Base-by-base conservation (phyloP, 2,329 filamentous ascomycete genomes). In the Colletotrichum phormii region DNA sequence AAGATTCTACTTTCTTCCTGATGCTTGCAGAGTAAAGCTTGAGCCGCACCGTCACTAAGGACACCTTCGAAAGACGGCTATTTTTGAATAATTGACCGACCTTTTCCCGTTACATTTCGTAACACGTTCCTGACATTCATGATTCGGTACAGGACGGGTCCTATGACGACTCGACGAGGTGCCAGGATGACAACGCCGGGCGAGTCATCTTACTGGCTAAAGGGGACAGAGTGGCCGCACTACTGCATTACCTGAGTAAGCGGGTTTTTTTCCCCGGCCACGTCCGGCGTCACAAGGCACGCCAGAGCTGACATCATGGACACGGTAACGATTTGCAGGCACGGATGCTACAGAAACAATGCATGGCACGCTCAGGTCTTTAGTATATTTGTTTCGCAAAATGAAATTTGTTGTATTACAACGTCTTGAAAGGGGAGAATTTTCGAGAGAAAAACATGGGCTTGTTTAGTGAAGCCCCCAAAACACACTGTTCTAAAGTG, bases 401-500 rank as follows among this genome's bases (percentile, higher is more conserved):
- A 64, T 46, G n/a, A 64, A 26, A n/a, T 6, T 1, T 58, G 53
- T 72, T 55, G 42, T 72, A 69, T 63, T 72, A 72, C 42, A 69
- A 59, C 42, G 54, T 63, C 33, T 72, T 55, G 42, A 66, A 73
- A 73, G 71, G 49, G 62, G 67, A 73, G 67, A 70, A 73, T 73
- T 63, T 65, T 70, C 64, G 60, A 70, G 53, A 66, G 71, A 18
- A 70, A 33, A 35, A 26, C 26, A 35, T 58, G 64, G 60, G 57
- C 59, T 42, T 42, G 59, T 73, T 59, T 15, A 63, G 49, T 12
- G 33, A 60, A 60, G 71, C 71, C 71, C 69, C n/a, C 24, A 58
- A 71, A 71, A 62, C 60, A 53, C 71, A 69, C 67, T 75, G 62
- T 78, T 78, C 77, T 79, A 78, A 61, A 64, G 71, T 73, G 67